Percentiles rank a stretch among this genome's conserved stretches.
These are phyloP conservation scores for Friedmanniomyces endolithicus DNA, from an alignment of 495 filamentous ascomycete genomes.

Conservation along the genomic window DNA sequence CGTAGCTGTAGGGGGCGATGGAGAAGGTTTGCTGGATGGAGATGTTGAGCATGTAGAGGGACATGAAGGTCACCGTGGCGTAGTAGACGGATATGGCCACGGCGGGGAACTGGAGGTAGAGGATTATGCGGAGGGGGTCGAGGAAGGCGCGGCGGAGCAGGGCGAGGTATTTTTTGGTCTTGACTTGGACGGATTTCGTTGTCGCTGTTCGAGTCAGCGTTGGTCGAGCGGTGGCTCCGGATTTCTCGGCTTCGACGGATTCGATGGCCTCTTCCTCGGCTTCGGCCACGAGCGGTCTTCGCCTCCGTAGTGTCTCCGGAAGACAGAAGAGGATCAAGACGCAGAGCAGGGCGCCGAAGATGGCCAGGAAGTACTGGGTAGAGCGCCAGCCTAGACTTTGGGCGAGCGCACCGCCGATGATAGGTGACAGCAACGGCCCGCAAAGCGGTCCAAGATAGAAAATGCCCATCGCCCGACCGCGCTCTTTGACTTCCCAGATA, in stretches of 20 bases:
- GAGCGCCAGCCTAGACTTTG: slow-evolving; percentile 66
- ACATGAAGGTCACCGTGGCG: slow-evolving; percentile 67
- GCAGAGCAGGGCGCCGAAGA: slow-evolving; percentile 47
- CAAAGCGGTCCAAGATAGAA: slow-evolving; percentile 88
- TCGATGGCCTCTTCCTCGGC: slow-evolving; percentile 15
- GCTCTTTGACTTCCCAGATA: slow-evolving; percentile 70
- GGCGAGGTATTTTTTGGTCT: slow-evolving; percentile 41
- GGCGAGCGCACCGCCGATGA: slow-evolving; percentile 69
- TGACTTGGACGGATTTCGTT: slow-evolving; percentile 44
- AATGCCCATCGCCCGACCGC: slow-evolving; percentile 79
- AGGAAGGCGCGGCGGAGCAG: slow-evolving; percentile 55
- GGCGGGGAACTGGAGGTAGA: slow-evolving; percentile 69
- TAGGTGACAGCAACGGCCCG: slow-evolving; percentile 73
- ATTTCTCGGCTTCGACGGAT: slow-evolving; percentile 3
- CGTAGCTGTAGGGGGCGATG: slow-evolving; percentile 58
- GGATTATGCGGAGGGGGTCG: slow-evolving; percentile 67
- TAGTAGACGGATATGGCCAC: slow-evolving; percentile 72
- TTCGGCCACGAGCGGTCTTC: slow-evolving; percentile 12
- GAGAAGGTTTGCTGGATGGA: slow-evolving; percentile 68
- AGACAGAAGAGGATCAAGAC: slow-evolving; percentile 39
- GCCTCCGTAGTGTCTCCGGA: slow-evolving; percentile 29
- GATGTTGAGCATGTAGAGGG: slow-evolving; percentile 80
- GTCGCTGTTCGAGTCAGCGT: slow-evolving; percentile 49
- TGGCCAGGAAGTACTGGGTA: slow-evolving; percentile 76
- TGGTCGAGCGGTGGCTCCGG: slow-evolving; percentile 17